phyloP scores from a whole-genome alignment of 805 yeast genomes.

The Zygotorulaspora sp. region DNA sequence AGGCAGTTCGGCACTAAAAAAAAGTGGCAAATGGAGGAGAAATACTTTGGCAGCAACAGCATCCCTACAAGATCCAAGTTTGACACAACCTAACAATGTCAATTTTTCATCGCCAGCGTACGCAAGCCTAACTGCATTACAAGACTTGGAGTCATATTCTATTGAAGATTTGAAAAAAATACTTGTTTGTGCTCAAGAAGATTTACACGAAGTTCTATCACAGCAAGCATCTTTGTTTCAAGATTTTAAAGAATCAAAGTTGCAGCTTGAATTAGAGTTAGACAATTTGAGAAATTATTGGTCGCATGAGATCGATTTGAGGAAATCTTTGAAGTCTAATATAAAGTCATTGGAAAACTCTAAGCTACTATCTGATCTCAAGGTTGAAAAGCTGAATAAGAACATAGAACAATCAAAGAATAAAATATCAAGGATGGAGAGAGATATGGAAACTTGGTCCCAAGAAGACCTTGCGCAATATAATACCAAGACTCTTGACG shows the following conservation, averaged over 20 bases:
- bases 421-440: conserved; percentile 28
- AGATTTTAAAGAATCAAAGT: conserved; percentile 31
- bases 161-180: conserved; percentile 33
- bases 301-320: conserved; percentile 32
- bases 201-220: conserved; percentile 32
- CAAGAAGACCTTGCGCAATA: conserved; percentile 17
- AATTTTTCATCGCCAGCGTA: conserved; percentile 23
- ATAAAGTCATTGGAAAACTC: conserved; percentile 35
- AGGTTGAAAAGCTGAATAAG: conserved; percentile 28
- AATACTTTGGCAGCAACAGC: conserved; percentile 17
- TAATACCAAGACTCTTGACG: conserved; percentile 14
- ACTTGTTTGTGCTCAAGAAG: conserved; percentile 33
- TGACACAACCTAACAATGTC: conserved; percentile 1
- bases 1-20: conserved; percentile 10
- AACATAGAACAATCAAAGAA: conserved; percentile 25
- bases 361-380: conserved; percentile 31
- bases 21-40: conserved; percentile 26
- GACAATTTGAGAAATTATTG: conserved; percentile 32
- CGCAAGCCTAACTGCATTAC: conserved; percentile 26
- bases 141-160: conserved; percentile 30
- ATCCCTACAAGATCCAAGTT: conserved; percentile 3
- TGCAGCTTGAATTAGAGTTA: conserved; percentile 27
- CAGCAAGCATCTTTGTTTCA: conserved; percentile 26
- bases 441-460: conserved; percentile 30
- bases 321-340: conserved; percentile 32